These are phyloP conservation scores for Nakazawaea wickerhamii DNA, from an alignment of 805 yeast species.

Conservation along the genomic window DNA sequence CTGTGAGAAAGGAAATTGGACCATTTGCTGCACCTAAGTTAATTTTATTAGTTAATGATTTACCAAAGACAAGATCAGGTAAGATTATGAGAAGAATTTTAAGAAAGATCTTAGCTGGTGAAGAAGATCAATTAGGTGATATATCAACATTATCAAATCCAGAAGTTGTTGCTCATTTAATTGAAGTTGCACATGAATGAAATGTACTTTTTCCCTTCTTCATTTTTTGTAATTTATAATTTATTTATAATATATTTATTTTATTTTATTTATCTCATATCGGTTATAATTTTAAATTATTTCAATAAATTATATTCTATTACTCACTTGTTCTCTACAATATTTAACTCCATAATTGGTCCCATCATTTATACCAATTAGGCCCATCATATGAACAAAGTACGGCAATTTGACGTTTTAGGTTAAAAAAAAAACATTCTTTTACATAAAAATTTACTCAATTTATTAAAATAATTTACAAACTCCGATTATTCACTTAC, in stretches of 20 bases:
- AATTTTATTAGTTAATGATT: conserved; percentile 65
- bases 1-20: conserved; percentile 75
- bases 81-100: conserved; percentile 84
- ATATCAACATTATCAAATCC: conserved; percentile 75
- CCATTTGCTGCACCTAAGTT: conserved; percentile 84
- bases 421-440: neutral
- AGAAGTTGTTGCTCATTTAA: conserved; percentile 61
- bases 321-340: too few relatives aligned
- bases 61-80: conserved; percentile 84
- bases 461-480: too few relatives aligned
- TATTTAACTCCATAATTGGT: too few relatives aligned
- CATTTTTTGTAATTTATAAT: neutral
- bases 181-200: conserved; percentile 35
- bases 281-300: neutral
- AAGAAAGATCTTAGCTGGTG: conserved; percentile 69
- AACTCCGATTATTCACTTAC: too few relatives aligned
- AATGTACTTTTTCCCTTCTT: neutral
- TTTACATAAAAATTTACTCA: too few relatives aligned
- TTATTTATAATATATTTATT: neutral
- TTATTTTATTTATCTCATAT: neutral
- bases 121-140: conserved; percentile 79
- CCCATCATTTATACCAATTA: too few relatives aligned
- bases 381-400: too few relatives aligned
- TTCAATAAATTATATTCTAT: neutral
- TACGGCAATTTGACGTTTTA: neutral